These are phyloP conservation scores for Chaetomidium leptoderma DNA, from an alignment of 495 filamentous ascomycete species.

Conservation along the genomic window DNA sequence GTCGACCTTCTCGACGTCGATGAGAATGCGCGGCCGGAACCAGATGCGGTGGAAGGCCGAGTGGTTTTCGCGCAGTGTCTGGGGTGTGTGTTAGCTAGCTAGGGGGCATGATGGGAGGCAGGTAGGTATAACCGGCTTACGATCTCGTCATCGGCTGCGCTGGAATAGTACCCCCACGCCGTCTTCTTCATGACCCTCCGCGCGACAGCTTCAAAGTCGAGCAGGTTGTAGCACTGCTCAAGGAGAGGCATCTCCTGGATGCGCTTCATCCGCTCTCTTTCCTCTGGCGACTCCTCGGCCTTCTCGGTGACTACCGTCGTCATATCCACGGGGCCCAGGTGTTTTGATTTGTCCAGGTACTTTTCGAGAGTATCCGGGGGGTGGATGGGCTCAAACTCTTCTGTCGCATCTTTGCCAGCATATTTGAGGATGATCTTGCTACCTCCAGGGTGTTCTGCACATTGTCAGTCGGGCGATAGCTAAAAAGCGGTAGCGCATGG, in stretches of 20 bases:
- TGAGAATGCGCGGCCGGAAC: constrained; percentile 83
- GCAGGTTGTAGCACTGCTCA: constrained; percentile 87
- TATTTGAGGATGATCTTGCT: constrained; percentile 75
- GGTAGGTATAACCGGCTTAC: constrained; percentile 37
- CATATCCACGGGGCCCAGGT: constrained; percentile 91
- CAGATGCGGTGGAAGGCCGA: constrained; percentile 94
- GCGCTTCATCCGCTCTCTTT: constrained; percentile 68
- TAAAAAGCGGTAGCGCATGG: not conserved
- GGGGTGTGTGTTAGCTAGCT: not conserved
- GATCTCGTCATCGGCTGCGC: constrained; percentile 95
- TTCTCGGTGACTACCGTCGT: constrained; percentile 69
- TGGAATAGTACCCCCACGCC: constrained; percentile 96
- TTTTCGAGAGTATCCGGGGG: constrained; percentile 72
- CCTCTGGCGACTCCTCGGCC: constrained; percentile 68
- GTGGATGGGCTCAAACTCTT: constrained; percentile 78
- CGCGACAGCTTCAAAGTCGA: constrained; percentile 93
- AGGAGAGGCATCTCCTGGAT: constrained; percentile 75
- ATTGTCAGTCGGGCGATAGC: constrained; percentile 13
- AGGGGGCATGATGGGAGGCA: not conserved
- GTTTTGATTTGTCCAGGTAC: constrained; percentile 79
- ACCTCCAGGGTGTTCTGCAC: constrained; percentile 70
- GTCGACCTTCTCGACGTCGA: constrained; percentile 83
- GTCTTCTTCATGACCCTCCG: constrained; percentile 85
- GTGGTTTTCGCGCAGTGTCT: constrained; percentile 97
- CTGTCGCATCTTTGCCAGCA: constrained; percentile 82